Evolutionary conservation across 1,284 basidiomycete species (phyloP).

Genomic region (Exsudoporus floridanus): DNA sequence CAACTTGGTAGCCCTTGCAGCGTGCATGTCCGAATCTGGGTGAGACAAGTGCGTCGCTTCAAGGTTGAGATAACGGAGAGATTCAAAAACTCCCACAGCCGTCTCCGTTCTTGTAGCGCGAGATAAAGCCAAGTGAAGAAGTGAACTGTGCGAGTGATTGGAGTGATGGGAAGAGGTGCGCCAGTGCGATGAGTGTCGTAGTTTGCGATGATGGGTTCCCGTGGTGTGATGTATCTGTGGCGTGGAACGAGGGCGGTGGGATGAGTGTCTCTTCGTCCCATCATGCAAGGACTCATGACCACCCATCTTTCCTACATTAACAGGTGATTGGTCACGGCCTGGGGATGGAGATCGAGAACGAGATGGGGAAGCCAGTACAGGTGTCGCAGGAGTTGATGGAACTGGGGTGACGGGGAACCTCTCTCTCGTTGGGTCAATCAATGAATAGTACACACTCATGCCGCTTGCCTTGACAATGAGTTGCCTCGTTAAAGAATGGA

Average conservation of each 20-base stretch:
- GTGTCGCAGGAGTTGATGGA: conserved; percentile 43
- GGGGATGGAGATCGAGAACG: conserved; percentile 28
- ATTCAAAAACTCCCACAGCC: conserved; percentile 81
- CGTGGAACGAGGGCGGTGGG: conserved; percentile 4
- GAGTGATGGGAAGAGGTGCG: conserved; percentile 18
- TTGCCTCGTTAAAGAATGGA: conserved; percentile 53
- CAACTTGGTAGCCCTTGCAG: conserved; percentile 51
- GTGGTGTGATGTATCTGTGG: conserved; percentile 20
- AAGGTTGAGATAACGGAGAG: conserved; percentile 73
- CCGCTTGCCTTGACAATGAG: conserved; percentile 64
- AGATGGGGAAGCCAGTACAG: conserved; percentile 33
- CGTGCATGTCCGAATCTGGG: conserved; percentile 50
- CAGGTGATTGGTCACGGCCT: conserved; percentile 5
- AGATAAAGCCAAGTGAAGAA: conserved; percentile 32
- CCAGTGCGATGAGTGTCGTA: conserved; percentile 9
- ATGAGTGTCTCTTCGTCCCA: background rate
- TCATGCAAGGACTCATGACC: background rate
- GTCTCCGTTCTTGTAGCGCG: conserved; percentile 44
- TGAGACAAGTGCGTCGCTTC: conserved; percentile 61
- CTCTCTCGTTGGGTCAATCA: conserved; percentile 61
- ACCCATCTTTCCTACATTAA: background rate
- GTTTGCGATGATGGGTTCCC: conserved; percentile 29
- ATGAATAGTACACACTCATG: conserved; percentile 59
- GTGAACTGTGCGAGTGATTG: conserved; percentile 26
- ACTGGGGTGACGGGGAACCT: conserved; percentile 55